phyloP scores from a whole-genome alignment of 306 rosid species.

The Quercus variabilis region DNA sequence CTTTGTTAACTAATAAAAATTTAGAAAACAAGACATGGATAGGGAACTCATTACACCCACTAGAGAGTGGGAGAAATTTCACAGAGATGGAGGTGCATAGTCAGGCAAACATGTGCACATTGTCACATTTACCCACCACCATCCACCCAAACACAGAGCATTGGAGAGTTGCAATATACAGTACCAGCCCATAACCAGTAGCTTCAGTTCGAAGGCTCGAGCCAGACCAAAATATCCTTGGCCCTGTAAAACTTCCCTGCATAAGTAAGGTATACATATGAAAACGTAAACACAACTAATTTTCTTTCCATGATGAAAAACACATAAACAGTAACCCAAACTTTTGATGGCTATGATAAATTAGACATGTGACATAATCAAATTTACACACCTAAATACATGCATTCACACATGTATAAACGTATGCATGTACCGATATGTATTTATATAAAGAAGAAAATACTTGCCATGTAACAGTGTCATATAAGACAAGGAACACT shows the following conservation, averaged over 20 bases:
- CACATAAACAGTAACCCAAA: slow-evolving; percentile 14
- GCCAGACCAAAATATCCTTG: slow-evolving; percentile 99
- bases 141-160: slow-evolving; percentile 11
- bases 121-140: slow-evolving; percentile 8
- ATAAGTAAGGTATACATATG: slow-evolving; percentile 51
- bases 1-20: slow-evolving; percentile 12
- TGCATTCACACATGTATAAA: not conserved
- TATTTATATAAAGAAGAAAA: not conserved
- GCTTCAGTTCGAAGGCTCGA: slow-evolving; percentile 99
- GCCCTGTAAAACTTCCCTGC: slow-evolving; percentile 99
- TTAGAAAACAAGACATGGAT: slow-evolving; percentile 9
- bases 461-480: too few relatives aligned
- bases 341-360: not conserved
- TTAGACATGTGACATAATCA: slow-evolving; percentile 5
- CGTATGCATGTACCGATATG: not conserved
- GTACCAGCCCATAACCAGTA: slow-evolving; percentile 99
- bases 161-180: slow-evolving; percentile 29
- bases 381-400: not conserved
- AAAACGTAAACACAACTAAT: slow-evolving; percentile 29
- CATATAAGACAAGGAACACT: not conserved
- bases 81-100: not conserved
- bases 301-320: slow-evolving; percentile 17
- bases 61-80: not conserved
- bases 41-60: not conserved
- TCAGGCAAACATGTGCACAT: slow-evolving; percentile 10